Conservation (phyloP, 192 early-diverging fungal species). For the Thamnidium elegans region DNA sequence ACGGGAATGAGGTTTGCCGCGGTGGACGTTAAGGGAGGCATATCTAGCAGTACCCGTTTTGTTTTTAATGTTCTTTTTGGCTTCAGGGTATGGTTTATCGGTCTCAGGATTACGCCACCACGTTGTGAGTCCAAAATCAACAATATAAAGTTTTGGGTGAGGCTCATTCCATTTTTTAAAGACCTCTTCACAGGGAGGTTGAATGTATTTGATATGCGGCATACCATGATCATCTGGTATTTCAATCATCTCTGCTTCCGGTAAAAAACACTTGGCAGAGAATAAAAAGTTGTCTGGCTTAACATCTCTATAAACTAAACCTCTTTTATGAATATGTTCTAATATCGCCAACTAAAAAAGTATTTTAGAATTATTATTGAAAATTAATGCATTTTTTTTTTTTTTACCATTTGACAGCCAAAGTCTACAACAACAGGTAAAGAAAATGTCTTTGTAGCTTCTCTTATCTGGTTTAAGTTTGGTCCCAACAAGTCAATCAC, state of each 20-base stretch:
- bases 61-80: slow-evolving; percentile 35
- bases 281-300: slow-evolving; percentile 82
- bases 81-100: slow-evolving; percentile 42
- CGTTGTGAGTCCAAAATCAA: slow-evolving; percentile 55
- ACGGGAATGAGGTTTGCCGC: slow-evolving; percentile 75
- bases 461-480: slow-evolving; percentile 45
- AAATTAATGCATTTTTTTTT: background rate
- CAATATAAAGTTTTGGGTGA: slow-evolving; percentile 46
- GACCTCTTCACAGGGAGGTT: slow-evolving; percentile 21
- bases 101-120: slow-evolving; percentile 42
- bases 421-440: slow-evolving; percentile 45
- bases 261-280: slow-evolving; percentile 13
- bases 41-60: slow-evolving; percentile 83
- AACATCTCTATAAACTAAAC: slow-evolving; percentile 68
- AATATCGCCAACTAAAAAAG: slow-evolving; percentile 26
- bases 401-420: slow-evolving; percentile 52
- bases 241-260: slow-evolving; percentile 21
- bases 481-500: slow-evolving; percentile 59
- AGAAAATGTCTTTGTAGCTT: slow-evolving; percentile 41
- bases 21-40: slow-evolving; percentile 81
- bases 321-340: slow-evolving; percentile 37
- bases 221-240: slow-evolving; percentile 10
- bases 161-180: slow-evolving; percentile 23
- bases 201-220: slow-evolving; percentile 6
- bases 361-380: background rate